Evolutionary conservation across 2,329 filamentous ascomycete species (phyloP).

Genomic region (Colletotrichum sp.): DNA sequence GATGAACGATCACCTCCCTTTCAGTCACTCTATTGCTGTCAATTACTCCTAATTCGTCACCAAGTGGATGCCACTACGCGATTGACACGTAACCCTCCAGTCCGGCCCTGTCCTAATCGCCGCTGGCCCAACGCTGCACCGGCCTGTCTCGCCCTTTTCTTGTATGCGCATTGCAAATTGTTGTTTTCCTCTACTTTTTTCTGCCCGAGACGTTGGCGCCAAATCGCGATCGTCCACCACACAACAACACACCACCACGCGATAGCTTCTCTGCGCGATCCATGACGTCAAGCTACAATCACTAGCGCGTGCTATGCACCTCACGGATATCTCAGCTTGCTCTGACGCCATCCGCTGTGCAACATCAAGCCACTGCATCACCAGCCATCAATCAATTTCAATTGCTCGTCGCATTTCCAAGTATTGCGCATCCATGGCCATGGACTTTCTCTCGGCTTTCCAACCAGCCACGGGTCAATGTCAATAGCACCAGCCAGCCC

Average conservation of each 20-base stretch:
- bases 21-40: conserved; percentile 3
- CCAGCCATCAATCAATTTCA: background rate
- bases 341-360: conserved; percentile 17
- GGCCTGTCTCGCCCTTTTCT: background rate
- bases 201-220: background rate
- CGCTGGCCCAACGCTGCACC: background rate
- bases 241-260: background rate
- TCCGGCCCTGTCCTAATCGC: background rate
- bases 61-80: conserved; percentile 13
- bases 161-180: background rate
- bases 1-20: conserved; percentile 9
- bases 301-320: conserved; percentile 3
- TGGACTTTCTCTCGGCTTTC: background rate
- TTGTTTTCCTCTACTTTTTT: background rate
- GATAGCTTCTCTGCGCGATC: background rate
- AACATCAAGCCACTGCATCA: conserved; percentile 19
- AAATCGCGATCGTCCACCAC: background rate
- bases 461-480: background rate
- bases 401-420: background rate
- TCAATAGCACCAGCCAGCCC: background rate
- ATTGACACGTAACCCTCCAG: conserved; percentile 16
- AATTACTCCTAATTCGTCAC: conserved; percentile 12
- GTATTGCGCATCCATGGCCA: background rate
- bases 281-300: conserved; percentile 18
- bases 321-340: background rate